Evolutionary conservation across 441 rosid genomes (phyloP), one percentile per base, ranked within the genome.

Genomic region (Kokia cookei): DNA sequence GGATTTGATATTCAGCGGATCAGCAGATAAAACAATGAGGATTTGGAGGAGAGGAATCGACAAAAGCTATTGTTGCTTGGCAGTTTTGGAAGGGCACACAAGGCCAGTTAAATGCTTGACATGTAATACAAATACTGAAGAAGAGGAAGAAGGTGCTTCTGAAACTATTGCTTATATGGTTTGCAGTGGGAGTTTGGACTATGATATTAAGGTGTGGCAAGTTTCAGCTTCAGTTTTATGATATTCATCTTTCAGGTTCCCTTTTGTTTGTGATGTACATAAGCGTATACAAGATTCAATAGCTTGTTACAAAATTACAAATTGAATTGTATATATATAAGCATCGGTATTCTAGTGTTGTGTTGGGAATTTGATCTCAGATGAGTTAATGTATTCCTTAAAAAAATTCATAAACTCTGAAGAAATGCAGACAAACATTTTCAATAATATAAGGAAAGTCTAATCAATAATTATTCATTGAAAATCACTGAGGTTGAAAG

Each of bases 111-210:
- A 93, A 88, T 93, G 91, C 75, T 73, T 93, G 86, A 73, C 86
- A 48, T 2, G 12, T 68, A 57, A 48, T 15, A 5, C 32, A 3
- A 61, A 57, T 27, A 58, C 22, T 4, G 45, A 27, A 35, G 74
- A 32, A 32, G 35, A 32, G 4, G 37, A 32, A 32, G 45, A 27
- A 35, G 74, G 74, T 72, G 77, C 57, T 69, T 73, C 55, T 9
- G 66, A 73, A 58, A 65, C 88, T 0, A 75, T 64, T 48, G 58
- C 75, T 60, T 88, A 75, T 73, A 55, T 81, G 75, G 82, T 91
- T 76, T 91, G 84, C 57, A 89, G 93, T 65, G 96, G 92, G 8
- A 84, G 92, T 77, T 82, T 91, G 86, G 94, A 91, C 74, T 77
- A 84, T 71, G 82, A 86, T 69, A 78, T 88, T 64, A 91, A 84